Conservation (phyloP, 2,329 filamentous ascomycete genomes). For the Parascedosporium putredinis region DNA sequence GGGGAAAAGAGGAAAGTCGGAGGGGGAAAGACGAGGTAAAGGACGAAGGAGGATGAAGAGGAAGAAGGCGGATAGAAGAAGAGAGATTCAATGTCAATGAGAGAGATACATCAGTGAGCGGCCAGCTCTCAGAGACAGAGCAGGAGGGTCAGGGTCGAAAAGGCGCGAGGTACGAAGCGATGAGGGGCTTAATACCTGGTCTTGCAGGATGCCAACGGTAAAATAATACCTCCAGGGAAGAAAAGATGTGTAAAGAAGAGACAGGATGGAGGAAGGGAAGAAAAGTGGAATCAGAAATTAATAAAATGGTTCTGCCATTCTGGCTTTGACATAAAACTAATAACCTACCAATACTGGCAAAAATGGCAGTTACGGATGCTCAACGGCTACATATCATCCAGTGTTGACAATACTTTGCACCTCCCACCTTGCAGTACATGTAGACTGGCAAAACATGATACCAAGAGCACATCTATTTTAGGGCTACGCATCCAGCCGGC, state of each 20-base stretch:
- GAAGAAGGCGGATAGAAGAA: too few relatives aligned
- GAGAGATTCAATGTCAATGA: too few relatives aligned
- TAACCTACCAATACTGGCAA: constrained; percentile 8
- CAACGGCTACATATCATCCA: background rate
- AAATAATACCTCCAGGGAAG: background rate
- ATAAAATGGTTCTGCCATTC: constrained; percentile 7
- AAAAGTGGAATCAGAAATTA: constrained; percentile 7
- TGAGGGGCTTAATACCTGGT: background rate
- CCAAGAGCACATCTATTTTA: background rate
- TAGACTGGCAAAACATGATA: background rate
- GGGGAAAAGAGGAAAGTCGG: background rate
- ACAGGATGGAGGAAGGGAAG: background rate
- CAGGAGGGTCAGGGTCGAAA: too few relatives aligned
- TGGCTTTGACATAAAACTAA: constrained; percentile 6
- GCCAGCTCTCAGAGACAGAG: too few relatives aligned
- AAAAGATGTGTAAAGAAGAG: background rate
- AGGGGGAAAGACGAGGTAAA: too few relatives aligned
- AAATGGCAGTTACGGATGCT: constrained; percentile 6
- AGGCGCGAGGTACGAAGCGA: constrained; percentile 2
- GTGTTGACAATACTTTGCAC: too few relatives aligned
- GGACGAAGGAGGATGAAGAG: too few relatives aligned
- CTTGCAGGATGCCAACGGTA: background rate
- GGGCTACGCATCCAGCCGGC: too few relatives aligned
- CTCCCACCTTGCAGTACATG: too few relatives aligned
- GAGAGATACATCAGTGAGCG: too few relatives aligned